Percentiles rank a stretch among this genome's conserved stretches.
These are phyloP conservation scores for Solanum hybrid DNA, from an alignment of 305 asterid species.

Conservation along the genomic window DNA sequence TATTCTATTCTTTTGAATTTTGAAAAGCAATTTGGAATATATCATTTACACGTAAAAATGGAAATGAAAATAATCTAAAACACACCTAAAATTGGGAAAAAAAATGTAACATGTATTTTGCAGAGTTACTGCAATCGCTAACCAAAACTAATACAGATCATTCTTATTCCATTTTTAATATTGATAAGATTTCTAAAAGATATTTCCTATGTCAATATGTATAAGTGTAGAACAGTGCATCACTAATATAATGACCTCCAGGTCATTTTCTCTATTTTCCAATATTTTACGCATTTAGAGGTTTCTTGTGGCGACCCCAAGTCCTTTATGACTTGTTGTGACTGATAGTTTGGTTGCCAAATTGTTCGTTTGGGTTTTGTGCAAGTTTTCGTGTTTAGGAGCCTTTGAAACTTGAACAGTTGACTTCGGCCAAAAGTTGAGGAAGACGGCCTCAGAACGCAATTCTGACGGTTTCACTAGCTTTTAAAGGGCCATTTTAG, in stretches of 20 bases:
- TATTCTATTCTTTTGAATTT: neutral
- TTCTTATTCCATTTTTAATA: neutral
- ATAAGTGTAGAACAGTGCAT: neutral
- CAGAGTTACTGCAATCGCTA: neutral
- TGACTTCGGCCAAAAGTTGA: too few species aligned
- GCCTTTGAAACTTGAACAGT: too few species aligned
- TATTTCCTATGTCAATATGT: neutral
- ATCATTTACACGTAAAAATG: neutral
- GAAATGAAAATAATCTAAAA: neutral
- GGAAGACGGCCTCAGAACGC: too few species aligned
- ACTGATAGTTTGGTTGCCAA: too few species aligned
- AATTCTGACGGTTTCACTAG: too few species aligned
- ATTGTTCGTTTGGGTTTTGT: too few species aligned
- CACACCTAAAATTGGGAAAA: neutral
- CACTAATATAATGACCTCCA: neutral
- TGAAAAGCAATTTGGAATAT: neutral
- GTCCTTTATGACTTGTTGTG: too few species aligned
- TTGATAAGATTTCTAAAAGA: neutral
- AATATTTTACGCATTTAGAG: too few species aligned
- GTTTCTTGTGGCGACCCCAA: too few species aligned
- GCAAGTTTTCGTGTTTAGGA: too few species aligned
- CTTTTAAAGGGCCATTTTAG: too few species aligned
- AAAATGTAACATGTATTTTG: neutral
- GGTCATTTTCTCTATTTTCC: too few species aligned
- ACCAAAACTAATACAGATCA: neutral